Base-by-base conservation (phyloP, 73 alveolate species). In the Stentor coeruleus region DNA sequence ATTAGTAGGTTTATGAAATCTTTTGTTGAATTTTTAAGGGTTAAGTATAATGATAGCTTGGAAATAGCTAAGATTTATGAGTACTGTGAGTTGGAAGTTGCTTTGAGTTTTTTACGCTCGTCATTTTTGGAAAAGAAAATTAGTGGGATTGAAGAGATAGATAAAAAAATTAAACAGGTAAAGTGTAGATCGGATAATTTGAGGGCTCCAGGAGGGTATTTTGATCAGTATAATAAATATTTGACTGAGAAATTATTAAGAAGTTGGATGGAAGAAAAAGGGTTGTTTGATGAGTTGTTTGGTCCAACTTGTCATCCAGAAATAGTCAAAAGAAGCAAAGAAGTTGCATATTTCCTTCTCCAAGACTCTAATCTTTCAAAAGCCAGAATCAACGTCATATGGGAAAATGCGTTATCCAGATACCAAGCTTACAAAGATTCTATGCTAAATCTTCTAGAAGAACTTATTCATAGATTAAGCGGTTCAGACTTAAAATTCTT, bases 21-120 rank as follows among this genome's bases (percentile, higher is more conserved):
- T 11, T 11, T 49, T 49, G 66, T 11, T 11, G 20, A 49, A 6
- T 49, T 49, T 49, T 11, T 20, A 6, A 49, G 66, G 20, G 28
- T 49, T 11, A 49, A 49, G 20, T 11, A 6, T 6, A 49, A 6
- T 11, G 20, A 49, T 49, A 11, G 28, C 20, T 6, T 11, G 6
- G 66, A 49, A 49, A 49, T 49, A 49, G 66, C 20, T 49, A n/a
- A n/a, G n/a, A n/a, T n/a, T n/a, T n/a, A n/a, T n/a, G 66, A 49
- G 20, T 11, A 49, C 28, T 11, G 6, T 49, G 66, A 49, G 20
- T 20, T 49, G 6, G 66, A 49, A 49, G 6, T 49, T 6, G 66
- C 66, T 49, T 49, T 11, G 6, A 49, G 20, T 20, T 20, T 49
- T 49, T 49, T 49, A 20, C 28, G 20, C 6, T 49, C 28, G 6